phyloP scores from a whole-genome alignment of 805 yeast species.

The Candida chauliodis region DNA sequence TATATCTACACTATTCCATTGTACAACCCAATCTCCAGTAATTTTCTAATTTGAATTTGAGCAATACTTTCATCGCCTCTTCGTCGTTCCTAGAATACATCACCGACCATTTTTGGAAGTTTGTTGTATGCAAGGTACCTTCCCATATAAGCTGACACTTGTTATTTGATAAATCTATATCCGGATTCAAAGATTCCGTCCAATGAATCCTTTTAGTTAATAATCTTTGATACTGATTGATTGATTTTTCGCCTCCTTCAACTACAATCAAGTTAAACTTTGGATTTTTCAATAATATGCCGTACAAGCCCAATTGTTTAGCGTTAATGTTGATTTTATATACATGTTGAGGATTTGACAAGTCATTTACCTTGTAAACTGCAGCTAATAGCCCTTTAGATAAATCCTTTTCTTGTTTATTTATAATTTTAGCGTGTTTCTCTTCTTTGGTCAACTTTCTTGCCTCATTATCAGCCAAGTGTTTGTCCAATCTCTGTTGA shows the following conservation, averaged over 20 bases:
- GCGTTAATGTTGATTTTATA: constrained; percentile 81
- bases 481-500: constrained; percentile 54
- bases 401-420: constrained; percentile 43
- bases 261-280: constrained; percentile 58
- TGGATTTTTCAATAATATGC: constrained; percentile 50
- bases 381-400: constrained; percentile 50
- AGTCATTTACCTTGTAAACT: constrained; percentile 54
- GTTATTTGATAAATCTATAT: constrained; percentile 39
- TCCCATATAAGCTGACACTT: constrained; percentile 61
- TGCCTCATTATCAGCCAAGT: constrained; percentile 55
- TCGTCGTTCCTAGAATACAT: constrained; percentile 50
- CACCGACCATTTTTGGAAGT: constrained; percentile 69
- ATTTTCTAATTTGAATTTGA: constrained; percentile 51
- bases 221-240: constrained; percentile 61
- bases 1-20: constrained; percentile 1
- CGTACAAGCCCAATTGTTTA: constrained; percentile 62
- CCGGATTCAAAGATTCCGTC: constrained; percentile 42
- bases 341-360: constrained; percentile 62
- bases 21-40: constrained; percentile 50
- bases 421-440: constrained; percentile 43
- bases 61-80: constrained; percentile 47
- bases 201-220: constrained; percentile 64
- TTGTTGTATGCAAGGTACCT: constrained; percentile 53
- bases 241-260: constrained; percentile 67
- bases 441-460: constrained; percentile 63